Conservation (phyloP, 805 yeast genomes). For the Metschnikowia koreensis region DNA sequence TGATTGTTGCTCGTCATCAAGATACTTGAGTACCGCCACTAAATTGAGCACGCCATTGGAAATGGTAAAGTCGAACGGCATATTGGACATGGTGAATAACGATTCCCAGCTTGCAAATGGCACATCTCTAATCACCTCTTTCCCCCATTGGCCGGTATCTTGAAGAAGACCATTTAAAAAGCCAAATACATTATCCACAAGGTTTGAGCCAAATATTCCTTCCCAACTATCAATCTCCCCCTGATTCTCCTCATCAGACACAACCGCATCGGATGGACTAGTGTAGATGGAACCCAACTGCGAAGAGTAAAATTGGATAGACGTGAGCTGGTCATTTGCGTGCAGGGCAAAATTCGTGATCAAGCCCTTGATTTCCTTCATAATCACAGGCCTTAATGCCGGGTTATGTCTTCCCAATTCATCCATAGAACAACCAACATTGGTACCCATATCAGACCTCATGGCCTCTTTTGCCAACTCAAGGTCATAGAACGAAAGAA, state of each 20-base stretch:
- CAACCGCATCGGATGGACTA: conserved; percentile 39
- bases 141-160: conserved; percentile 49
- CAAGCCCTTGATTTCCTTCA: conserved; percentile 46
- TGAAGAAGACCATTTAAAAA: conserved; percentile 53
- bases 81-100: conserved; percentile 48
- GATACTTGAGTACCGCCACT: conserved; percentile 52
- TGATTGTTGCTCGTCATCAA: conserved; percentile 54
- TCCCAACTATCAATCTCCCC: conserved; percentile 54
- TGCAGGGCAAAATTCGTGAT: conserved; percentile 43
- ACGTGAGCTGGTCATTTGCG: conserved; percentile 33
- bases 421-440: conserved; percentile 68
- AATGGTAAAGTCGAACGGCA: conserved; percentile 60
- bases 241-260: conserved; percentile 41
- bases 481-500: conserved; percentile 47
- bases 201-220: conserved; percentile 40
- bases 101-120: conserved; percentile 46
- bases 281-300: conserved; percentile 38
- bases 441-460: conserved; percentile 46
- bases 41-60: conserved; percentile 55
- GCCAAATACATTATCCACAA: conserved; percentile 50
- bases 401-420: conserved; percentile 85
- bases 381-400: conserved; percentile 57
- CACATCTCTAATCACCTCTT: conserved; percentile 36
- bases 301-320: conserved; percentile 46
- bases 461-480: conserved; percentile 54